Evolutionary conservation across 768 basidiomycete species (phyloP).

Genomic region (Phaeotremella fagi): DNA sequence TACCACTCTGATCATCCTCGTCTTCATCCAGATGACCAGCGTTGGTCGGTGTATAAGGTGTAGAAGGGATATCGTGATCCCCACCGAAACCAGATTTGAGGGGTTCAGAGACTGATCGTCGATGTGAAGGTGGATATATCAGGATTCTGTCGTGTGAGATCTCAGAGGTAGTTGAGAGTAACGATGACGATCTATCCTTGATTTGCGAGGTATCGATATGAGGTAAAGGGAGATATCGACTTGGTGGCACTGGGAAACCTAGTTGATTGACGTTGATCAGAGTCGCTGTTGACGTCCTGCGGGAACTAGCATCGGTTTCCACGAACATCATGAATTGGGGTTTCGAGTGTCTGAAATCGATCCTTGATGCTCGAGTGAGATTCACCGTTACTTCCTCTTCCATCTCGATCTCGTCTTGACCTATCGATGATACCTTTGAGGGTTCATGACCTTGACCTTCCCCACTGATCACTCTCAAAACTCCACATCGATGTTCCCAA

Average conservation of each 20-base stretch:
- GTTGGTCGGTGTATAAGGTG: background rate
- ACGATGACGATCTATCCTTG: background rate
- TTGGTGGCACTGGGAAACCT: slow-evolving; percentile 7
- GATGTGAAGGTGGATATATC: slow-evolving; percentile 21
- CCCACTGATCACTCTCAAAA: slow-evolving; percentile 1
- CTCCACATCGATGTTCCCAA: slow-evolving; percentile 15
- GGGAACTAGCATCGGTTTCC: background rate
- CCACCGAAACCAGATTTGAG: background rate
- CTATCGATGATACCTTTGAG: background rate
- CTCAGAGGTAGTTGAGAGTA: background rate
- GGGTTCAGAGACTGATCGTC: slow-evolving; percentile 8
- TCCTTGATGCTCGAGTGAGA: background rate
- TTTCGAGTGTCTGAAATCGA: background rate
- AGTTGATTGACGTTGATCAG: slow-evolving; percentile 8
- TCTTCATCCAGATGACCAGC: background rate
- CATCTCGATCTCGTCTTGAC: background rate
- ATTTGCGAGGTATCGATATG: background rate
- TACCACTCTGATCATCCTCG: slow-evolving; percentile 1
- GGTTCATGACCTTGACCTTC: background rate
- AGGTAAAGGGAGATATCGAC: slow-evolving; percentile 1
- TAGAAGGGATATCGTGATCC: slow-evolving; percentile 1
- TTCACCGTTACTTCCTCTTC: background rate
- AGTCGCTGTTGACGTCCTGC: slow-evolving; percentile 5
- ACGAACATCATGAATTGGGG: background rate
- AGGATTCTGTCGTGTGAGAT: slow-evolving; percentile 7